phyloP scores from a whole-genome alignment of 2,329 filamentous ascomycete species.

The Aureobasidium vineae region DNA sequence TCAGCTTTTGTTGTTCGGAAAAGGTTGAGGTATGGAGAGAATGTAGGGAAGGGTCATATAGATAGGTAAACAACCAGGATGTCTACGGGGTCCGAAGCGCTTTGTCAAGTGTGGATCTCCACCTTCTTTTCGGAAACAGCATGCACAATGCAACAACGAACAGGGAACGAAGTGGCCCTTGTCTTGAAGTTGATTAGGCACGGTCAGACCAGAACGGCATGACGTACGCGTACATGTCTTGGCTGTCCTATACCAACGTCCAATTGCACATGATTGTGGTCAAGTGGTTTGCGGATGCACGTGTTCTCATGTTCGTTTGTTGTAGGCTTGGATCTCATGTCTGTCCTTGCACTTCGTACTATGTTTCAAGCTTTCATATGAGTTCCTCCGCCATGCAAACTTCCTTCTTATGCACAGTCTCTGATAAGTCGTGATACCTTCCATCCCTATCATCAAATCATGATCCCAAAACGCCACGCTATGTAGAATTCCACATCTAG shows the following conservation, averaged over 20 bases:
- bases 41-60: not conserved
- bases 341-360: not conserved
- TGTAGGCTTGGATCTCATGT: not conserved
- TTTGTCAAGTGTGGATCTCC: slow-evolving; percentile 4
- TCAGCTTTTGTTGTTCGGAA: not conserved
- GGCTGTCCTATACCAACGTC: slow-evolving; percentile 8
- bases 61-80: slow-evolving; percentile 3
- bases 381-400: not conserved
- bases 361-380: not conserved
- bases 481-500: slow-evolving; percentile 8
- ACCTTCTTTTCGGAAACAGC: slow-evolving; percentile 9
- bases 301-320: not conserved
- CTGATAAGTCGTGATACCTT: slow-evolving; percentile 5
- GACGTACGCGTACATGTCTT: slow-evolving; percentile 21
- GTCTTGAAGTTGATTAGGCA: not conserved
- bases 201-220: slow-evolving; percentile 2
- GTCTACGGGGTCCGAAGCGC: slow-evolving; percentile 3
- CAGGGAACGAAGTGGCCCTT: slow-evolving; percentile 13
- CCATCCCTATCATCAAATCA: slow-evolving; percentile 13
- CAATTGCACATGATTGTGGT: not conserved
- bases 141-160: slow-evolving; percentile 7
- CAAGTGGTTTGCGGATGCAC: not conserved
- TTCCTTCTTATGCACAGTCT: not conserved
- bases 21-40: not conserved
- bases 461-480: slow-evolving; percentile 25